Conservation (phyloP, 2,329 filamentous ascomycete genomes). For the Fusarium circinatum region DNA sequence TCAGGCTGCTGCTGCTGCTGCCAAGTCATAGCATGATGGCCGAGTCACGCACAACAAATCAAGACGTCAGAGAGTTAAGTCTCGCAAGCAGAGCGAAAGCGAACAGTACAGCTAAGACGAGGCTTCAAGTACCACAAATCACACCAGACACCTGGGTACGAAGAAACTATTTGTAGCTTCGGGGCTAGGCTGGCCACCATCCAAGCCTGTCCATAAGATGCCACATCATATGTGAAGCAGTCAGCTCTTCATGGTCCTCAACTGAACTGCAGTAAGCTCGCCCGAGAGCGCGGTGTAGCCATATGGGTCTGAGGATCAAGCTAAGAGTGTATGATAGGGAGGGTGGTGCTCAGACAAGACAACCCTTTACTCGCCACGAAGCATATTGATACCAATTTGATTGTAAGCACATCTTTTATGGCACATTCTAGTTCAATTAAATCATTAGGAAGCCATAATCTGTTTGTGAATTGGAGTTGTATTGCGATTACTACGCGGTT, state of each 20-base stretch:
- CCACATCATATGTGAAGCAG: background rate
- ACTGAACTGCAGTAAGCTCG: background rate
- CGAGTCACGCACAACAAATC: constrained; percentile 1
- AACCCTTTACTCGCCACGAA: background rate
- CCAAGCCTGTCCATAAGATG: background rate
- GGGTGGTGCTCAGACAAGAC: background rate
- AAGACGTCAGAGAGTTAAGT: background rate
- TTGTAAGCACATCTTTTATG: background rate
- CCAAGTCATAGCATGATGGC: constrained; percentile 44
- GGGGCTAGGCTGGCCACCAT: background rate
- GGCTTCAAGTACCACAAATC: background rate
- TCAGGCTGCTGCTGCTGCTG: constrained; percentile 54
- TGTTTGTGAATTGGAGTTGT: constrained; percentile 43
- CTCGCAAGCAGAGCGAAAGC: background rate
- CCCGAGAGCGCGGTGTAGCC: background rate
- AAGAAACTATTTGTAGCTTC: background rate
- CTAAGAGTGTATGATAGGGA: background rate
- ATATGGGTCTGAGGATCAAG: background rate
- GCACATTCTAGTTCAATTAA: background rate
- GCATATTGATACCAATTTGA: background rate
- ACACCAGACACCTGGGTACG: background rate
- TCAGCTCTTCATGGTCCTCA: background rate
- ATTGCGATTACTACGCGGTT: constrained; percentile 19
- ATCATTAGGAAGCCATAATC: background rate
- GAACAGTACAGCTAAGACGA: background rate